These are phyloP conservation scores for Phytopythium litorale DNA, from an alignment of 352 stramenopile species.

Conservation along the genomic window DNA sequence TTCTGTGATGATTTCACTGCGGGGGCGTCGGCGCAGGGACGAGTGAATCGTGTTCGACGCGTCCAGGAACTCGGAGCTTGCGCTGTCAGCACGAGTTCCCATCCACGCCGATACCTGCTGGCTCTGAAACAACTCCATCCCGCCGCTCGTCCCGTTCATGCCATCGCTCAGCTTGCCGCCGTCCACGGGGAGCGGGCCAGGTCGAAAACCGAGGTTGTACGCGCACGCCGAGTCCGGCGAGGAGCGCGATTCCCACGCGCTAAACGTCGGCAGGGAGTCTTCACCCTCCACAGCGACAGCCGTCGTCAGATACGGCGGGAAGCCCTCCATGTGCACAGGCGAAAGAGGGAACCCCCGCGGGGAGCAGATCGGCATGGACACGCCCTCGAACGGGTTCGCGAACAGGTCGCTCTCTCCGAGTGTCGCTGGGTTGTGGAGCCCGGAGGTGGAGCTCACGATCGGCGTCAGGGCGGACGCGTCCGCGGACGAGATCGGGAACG, in stretches of 20 bases:
- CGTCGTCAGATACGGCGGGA: conserved; percentile 28
- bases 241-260: conserved; percentile 8
- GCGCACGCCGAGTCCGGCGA: conserved; percentile 8
- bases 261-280: conserved; percentile 11
- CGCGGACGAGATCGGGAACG: not conserved
- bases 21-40: not conserved
- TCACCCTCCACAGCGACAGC: conserved; percentile 42
- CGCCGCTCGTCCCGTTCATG: not conserved
- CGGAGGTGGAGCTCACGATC: not conserved
- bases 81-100: not conserved
- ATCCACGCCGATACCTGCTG: not conserved
- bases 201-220: conserved; percentile 19
- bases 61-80: not conserved
- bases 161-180: not conserved
- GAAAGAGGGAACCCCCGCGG: conserved; percentile 9
- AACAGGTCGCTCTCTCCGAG: not conserved
- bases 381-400: conserved; percentile 2
- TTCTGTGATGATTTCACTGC: conserved; percentile 6
- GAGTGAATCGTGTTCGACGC: not conserved
- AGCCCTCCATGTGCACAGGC: conserved; percentile 39
- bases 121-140: not conserved
- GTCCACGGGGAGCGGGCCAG: not conserved
- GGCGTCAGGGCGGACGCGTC: not conserved
- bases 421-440: not conserved
- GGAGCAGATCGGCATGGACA: conserved; percentile 4